Conservation (phyloP, 306 rosid species). For the Dalbergia cochinchinensis region DNA sequence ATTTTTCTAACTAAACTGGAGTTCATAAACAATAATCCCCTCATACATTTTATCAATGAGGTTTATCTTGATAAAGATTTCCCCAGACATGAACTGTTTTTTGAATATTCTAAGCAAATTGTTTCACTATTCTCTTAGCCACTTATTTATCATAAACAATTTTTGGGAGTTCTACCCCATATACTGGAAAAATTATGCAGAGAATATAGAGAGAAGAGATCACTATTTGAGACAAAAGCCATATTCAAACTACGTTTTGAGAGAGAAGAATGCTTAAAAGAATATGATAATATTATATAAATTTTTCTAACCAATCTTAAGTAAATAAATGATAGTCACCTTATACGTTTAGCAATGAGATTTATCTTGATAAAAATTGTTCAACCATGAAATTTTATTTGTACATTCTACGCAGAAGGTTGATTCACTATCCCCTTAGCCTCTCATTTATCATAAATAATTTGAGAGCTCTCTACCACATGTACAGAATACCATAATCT, state of each 20-base stretch:
- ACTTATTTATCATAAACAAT: conserved; percentile 4
- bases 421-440: not conserved
- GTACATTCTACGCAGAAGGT: not conserved
- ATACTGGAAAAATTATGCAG: no score
- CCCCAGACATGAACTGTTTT: not conserved
- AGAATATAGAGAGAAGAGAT: no score
- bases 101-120: not conserved
- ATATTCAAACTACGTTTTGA: not conserved
- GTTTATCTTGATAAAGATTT: not conserved
- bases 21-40: not conserved
- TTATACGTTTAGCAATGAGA: not conserved
- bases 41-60: not conserved
- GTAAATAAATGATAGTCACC: not conserved
- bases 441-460: not conserved
- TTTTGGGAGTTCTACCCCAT: conserved; percentile 7
- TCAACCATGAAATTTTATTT: not conserved
- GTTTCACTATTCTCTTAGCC: not conserved
- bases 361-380: not conserved
- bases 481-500: not conserved
- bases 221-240: not conserved
- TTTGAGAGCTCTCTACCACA: not conserved
- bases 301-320: not conserved
- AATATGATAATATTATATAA: not conserved
- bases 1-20: not conserved
- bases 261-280: not conserved